A percentile compares a stretch with the other conserved stretches of the same genome.
Evolutionary conservation across 345 rosid genomes (phyloP).

Genomic region (Ceriops decandra): DNA sequence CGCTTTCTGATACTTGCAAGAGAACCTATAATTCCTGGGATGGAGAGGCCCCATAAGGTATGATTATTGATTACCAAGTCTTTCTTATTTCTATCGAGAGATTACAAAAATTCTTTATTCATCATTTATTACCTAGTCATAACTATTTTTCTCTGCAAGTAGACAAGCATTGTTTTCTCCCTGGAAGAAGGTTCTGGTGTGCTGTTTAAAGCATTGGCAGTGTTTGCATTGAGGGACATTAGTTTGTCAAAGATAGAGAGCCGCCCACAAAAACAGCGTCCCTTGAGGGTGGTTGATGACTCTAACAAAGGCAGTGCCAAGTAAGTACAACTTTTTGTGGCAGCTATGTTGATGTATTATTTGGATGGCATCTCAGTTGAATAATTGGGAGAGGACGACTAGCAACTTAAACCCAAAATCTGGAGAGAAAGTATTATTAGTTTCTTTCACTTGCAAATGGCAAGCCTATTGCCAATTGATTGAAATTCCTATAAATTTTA

Average conservation of each 20-base stretch:
- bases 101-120: neutral
- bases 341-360: neutral
- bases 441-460: too few relatives aligned
- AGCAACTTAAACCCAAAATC: too few relatives aligned
- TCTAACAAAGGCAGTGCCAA: conserved; percentile 72
- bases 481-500: too few relatives aligned
- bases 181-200: conserved; percentile 94
- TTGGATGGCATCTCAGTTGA: neutral
- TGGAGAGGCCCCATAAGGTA: conserved; percentile 69
- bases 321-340: conserved; percentile 36
- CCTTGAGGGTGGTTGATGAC: conserved; percentile 75
- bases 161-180: conserved; percentile 95
- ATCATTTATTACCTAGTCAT: conserved; percentile 8
- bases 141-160: conserved; percentile 1
- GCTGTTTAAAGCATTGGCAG: conserved; percentile 87
- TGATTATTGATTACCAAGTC: neutral
- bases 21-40: conserved; percentile 84
- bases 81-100: neutral
- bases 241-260: conserved; percentile 91
- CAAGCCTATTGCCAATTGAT: too few relatives aligned
- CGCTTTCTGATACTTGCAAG: conserved; percentile 88
- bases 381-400: neutral
- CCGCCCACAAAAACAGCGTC: conserved; percentile 74
- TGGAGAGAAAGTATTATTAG: too few relatives aligned
- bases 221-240: conserved; percentile 79